Conservation (phyloP, 2,329 filamentous ascomycete species). For the Talaromyces rugulosus region DNA sequence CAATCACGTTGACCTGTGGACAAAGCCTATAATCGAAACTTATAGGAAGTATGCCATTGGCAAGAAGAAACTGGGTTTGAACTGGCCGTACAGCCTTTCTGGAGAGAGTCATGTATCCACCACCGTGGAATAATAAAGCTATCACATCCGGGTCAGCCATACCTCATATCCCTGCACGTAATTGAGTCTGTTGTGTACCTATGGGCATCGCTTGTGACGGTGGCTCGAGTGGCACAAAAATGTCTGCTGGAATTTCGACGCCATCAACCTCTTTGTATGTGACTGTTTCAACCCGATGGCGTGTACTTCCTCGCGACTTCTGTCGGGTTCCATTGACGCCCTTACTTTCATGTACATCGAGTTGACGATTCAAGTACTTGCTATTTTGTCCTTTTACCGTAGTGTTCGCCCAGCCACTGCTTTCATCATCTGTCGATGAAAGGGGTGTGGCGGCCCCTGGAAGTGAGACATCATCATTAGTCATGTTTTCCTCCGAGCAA, state of each 20-base stretch:
- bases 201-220: background rate
- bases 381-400: background rate
- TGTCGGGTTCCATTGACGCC: background rate
- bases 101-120: background rate
- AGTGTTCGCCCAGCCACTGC: background rate
- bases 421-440: background rate
- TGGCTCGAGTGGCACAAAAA: background rate
- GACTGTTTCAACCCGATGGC: background rate
- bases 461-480: background rate
- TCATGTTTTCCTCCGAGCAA: background rate
- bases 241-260: background rate
- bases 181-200: background rate
- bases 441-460: background rate
- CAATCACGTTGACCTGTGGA: background rate
- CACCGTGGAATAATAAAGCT: conserved; percentile 6
- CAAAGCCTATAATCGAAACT: conserved; percentile 7
- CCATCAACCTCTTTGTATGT: background rate
- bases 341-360: background rate
- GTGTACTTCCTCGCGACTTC: background rate
- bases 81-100: conserved; percentile 1
- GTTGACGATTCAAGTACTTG: background rate
- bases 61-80: background rate
- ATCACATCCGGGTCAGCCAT: background rate
- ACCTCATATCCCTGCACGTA: background rate
- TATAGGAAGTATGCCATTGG: background rate